Evolutionary conservation across 371 early-diverging fungal species (phyloP), one percentile per base, ranked within the genome.

Genomic region (Zopfochytrium polystomum): DNA sequence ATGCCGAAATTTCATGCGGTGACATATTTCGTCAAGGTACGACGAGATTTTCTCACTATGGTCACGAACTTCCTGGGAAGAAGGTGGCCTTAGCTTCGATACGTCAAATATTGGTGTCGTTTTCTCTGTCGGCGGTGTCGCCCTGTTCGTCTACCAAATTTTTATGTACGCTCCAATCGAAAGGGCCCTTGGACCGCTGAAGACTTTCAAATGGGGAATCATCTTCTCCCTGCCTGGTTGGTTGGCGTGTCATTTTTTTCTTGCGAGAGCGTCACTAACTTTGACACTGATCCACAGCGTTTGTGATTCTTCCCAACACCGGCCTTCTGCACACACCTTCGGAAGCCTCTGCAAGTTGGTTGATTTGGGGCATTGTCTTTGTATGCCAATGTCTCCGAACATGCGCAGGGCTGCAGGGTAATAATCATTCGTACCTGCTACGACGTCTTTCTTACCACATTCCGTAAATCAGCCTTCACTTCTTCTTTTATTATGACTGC

Each of bases 21-120:
- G n/a, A n/a, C n/a, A n/a, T n/a, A n/a, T n/a, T n/a, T 23, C 38
- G 11, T 18, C 38, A 7, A 38, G 38, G 18, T 64, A 60, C 51
- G 69, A 69, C 47, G 69, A 69, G 32, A n/a, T 58, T 11, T 57
- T 69, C 47, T 46, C 62, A 9, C 35, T 71, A 5, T 67, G 64
- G 63, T 33, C 67, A 3, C 59, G 64, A 2, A 13, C 63, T 49
- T 56, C 31, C 30, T 30, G 20, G 22, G 46, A 13, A 64, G 67
- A 27, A 67, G 71, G 2, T 38, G 38, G 38, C 11, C 43, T 63
- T 18, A 54, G 49, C 44, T 63, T 66, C 18, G 15, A n/a, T 9
- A 51, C 67, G 1, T 13, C 56, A 25, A 62, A 66, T 11, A 42
- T 62, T 25, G 71, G 71, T 11, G 22, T 57, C 26, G 57, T 55